Conservation (phyloP, 495 filamentous ascomycete genomes). For the Usnea hakonensis region DNA sequence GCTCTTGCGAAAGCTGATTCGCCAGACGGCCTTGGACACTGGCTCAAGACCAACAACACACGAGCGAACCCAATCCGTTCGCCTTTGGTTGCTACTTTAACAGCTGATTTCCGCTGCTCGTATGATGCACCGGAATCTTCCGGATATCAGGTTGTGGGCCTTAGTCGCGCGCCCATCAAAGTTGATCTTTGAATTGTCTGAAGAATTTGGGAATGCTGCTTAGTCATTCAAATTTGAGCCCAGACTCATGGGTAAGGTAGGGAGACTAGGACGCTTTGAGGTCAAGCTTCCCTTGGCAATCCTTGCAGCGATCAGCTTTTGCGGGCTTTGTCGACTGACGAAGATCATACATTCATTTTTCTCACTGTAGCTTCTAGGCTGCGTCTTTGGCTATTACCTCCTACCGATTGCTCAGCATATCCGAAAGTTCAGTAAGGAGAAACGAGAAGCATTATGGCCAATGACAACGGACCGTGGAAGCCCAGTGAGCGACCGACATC, state of each 20-base stretch:
- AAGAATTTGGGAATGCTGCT: neutral
- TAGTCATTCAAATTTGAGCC: too few relatives aligned
- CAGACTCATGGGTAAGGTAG: too few relatives aligned
- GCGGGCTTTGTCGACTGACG: too few relatives aligned
- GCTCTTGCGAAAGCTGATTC: constrained; percentile 9
- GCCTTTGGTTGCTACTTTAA: neutral
- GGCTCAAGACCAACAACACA: neutral
- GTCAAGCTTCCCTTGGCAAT: too few relatives aligned
- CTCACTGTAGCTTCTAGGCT: neutral
- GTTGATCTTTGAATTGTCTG: neutral
- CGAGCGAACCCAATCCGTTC: neutral
- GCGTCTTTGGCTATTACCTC: too few relatives aligned
- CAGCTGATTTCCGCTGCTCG: neutral
- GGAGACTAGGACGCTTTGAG: too few relatives aligned
- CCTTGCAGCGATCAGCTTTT: too few relatives aligned
- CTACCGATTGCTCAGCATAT: too few relatives aligned
- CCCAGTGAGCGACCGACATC: constrained; percentile 72
- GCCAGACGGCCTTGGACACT: neutral
- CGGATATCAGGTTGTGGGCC: neutral
- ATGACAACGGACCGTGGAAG: constrained; percentile 69
- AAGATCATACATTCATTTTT: neutral
- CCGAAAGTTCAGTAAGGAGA: too few relatives aligned
- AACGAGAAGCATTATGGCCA: constrained; percentile 39
- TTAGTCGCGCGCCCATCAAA: neutral
- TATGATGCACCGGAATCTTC: neutral